Conservation (phyloP, 208 protist genomes). For the Trypanosoma vivax region DNA sequence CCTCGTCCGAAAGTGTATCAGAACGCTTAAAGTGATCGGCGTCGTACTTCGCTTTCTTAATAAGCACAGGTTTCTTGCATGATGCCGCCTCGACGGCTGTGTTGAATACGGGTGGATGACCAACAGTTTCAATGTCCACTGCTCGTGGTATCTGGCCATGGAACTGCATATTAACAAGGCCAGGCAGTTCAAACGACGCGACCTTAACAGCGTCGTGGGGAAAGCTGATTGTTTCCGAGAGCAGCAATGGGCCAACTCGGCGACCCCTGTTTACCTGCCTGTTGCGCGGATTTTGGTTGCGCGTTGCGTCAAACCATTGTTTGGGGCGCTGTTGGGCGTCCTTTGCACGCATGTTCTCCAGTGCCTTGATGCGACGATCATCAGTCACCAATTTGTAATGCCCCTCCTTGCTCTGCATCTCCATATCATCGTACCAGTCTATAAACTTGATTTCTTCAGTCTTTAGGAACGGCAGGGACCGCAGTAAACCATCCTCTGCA, state of each 20-base stretch:
- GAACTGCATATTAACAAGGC: constrained; percentile 33
- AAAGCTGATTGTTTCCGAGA: constrained; percentile 40
- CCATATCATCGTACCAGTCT: constrained; percentile 40
- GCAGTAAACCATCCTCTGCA: constrained; percentile 37
- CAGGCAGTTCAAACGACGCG: constrained; percentile 25
- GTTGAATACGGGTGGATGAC: constrained; percentile 61
- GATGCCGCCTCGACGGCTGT: constrained; percentile 42
- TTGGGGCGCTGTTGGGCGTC: constrained; percentile 13
- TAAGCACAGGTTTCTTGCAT: constrained; percentile 26
- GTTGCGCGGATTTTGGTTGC: constrained; percentile 9
- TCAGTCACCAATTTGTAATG: constrained; percentile 63
- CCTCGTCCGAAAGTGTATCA: constrained; percentile 37
- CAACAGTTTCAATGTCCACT: constrained; percentile 43
- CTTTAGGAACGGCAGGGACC: constrained; percentile 69
- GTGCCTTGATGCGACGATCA: constrained; percentile 56
- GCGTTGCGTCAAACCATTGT: constrained; percentile 14
- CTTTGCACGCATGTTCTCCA: constrained; percentile 49
- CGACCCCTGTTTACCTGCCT: constrained; percentile 19
- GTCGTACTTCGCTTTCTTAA: constrained; percentile 32
- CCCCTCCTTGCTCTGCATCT: constrained; percentile 25
- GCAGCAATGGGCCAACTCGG: constrained; percentile 27
- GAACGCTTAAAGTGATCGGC: constrained; percentile 23
- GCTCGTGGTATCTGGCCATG: constrained; percentile 18
- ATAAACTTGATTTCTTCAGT: constrained; percentile 32
- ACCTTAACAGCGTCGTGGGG: constrained; percentile 18